These are phyloP conservation scores for Tylopilus subfusipes DNA, from an alignment of 768 basidiomycete species.

Conservation along the genomic window DNA sequence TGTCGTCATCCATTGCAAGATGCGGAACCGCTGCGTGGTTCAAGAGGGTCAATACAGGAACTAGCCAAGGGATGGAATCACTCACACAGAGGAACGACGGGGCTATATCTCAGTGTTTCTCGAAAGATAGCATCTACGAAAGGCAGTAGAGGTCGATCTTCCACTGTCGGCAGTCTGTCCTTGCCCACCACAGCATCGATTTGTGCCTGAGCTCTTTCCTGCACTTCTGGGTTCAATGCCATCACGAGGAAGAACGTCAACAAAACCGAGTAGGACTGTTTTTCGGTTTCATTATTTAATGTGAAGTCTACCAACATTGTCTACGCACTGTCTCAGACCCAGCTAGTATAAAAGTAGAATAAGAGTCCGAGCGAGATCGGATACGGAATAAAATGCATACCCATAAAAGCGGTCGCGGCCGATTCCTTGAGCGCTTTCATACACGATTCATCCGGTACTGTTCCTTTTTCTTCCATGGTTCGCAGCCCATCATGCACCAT, in stretches of 20 bases:
- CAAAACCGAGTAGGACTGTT: neutral
- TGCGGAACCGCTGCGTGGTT: neutral
- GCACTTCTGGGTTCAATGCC: neutral
- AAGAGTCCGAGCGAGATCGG: too few relatives aligned
- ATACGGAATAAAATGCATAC: neutral
- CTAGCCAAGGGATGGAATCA: too few relatives aligned
- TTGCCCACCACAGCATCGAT: conserved; percentile 8
- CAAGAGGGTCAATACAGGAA: neutral
- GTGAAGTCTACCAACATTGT: neutral
- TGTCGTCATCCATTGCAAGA: neutral
- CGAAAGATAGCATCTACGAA: neutral
- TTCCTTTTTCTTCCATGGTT: neutral
- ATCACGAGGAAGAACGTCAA: neutral
- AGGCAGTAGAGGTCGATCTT: neutral
- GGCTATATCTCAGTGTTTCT: neutral
- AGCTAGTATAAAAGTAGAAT: neutral
- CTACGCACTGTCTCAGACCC: neutral
- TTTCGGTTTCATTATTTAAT: too few relatives aligned
- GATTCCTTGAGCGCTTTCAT: neutral
- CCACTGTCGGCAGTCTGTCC: neutral
- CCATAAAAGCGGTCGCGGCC: neutral
- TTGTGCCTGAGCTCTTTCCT: conserved; percentile 7
- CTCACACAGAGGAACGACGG: neutral
- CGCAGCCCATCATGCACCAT: neutral
- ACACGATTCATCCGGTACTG: neutral